Evolutionary conservation across 2,329 filamentous ascomycete genomes (phyloP).

Genomic region (Botrytis paeoniae): DNA sequence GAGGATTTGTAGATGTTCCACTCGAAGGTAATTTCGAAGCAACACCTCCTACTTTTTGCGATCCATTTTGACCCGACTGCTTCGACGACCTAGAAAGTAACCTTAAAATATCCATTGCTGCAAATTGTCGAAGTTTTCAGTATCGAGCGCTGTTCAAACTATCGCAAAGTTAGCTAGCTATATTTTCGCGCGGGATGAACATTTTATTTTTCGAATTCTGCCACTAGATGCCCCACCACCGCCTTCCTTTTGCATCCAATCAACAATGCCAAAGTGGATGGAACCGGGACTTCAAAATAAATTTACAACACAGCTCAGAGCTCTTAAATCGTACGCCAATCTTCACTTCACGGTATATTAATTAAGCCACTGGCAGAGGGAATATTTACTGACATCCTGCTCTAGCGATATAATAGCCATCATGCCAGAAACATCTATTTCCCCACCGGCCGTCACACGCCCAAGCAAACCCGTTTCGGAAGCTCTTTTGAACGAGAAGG

Average conservation of each 20-base stretch:
- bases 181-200: conserved; percentile 11
- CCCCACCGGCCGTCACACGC: conserved; percentile 59
- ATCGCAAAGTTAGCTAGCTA: neutral
- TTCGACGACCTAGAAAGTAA: conserved; percentile 70
- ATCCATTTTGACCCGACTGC: conserved; percentile 40
- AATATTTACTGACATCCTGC: conserved; percentile 9
- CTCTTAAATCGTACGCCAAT: conserved; percentile 17
- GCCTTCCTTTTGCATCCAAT: conserved; percentile 9
- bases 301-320: conserved; percentile 19
- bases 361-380: conserved; percentile 9
- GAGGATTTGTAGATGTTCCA: conserved; percentile 62
- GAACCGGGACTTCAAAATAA: conserved; percentile 21
- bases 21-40: conserved; percentile 58
- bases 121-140: conserved; percentile 9
- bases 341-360: conserved; percentile 24
- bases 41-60: conserved; percentile 35
- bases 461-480: conserved; percentile 84
- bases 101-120: conserved; percentile 61
- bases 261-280: conserved; percentile 14
- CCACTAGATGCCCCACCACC: neutral
- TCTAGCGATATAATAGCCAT: conserved; percentile 13
- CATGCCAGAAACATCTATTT: conserved; percentile 36
- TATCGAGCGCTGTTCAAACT: neutral
- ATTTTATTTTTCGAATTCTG: conserved; percentile 16
- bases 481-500: conserved; percentile 98